These are phyloP conservation scores for Simmondsia chinensis DNA, from an alignment of 148 eudicot genomes.

Conservation along the genomic window DNA sequence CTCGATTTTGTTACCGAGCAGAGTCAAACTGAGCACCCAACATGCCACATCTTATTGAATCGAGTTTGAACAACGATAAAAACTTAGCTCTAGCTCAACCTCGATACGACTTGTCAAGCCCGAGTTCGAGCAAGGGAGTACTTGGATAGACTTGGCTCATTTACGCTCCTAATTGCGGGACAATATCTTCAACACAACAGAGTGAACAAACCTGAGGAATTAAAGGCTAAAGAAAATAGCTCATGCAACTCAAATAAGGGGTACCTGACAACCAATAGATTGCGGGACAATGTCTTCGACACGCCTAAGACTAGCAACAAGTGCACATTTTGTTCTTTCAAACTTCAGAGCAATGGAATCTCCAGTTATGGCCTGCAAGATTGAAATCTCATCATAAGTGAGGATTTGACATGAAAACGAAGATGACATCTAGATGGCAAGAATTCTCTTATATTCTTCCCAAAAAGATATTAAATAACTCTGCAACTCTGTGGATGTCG, in stretches of 20 bases:
- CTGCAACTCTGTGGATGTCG: not conserved
- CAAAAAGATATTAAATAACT: not conserved
- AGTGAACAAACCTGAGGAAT: not conserved
- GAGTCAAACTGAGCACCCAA: too few species aligned
- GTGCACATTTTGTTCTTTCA: conserved; percentile 79
- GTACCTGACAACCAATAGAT: conserved; percentile 82
- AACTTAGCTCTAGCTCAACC: too few species aligned
- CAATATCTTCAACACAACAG: too few species aligned
- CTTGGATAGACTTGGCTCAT: too few species aligned
- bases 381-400: conserved; percentile 8
- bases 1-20: too few species aligned
- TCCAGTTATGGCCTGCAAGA: conserved; percentile 86
- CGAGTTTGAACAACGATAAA: too few species aligned
- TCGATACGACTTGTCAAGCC: too few species aligned
- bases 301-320: conserved; percentile 66
- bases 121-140: too few species aligned
- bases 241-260: not conserved
- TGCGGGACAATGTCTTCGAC: conserved; percentile 92
- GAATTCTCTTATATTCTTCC: too few species aligned
- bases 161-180: too few species aligned
- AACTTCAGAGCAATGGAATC: conserved; percentile 82
- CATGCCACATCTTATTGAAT: too few species aligned
- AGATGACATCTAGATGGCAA: not conserved
- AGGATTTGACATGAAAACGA: not conserved
- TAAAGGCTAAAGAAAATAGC: too few species aligned